Evolutionary conservation across 495 filamentous ascomycete genomes (phyloP).

Genomic region (Aspergillus ostianus): DNA sequence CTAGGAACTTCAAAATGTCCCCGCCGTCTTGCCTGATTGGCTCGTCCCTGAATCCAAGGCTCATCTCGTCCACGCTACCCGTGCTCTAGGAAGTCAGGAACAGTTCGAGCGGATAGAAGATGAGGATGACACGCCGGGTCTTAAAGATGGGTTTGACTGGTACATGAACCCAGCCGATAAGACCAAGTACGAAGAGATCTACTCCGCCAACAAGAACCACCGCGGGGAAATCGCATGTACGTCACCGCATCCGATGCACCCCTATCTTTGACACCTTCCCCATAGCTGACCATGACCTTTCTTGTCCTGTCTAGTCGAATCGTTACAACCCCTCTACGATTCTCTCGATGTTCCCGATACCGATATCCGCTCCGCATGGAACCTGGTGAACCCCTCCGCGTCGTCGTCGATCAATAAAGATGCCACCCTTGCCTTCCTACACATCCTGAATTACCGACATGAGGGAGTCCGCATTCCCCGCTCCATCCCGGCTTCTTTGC

Average conservation of each 20-base stretch:
- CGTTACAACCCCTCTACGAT: constrained; percentile 81
- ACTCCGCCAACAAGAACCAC: constrained; percentile 79
- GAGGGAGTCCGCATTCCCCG: constrained; percentile 93
- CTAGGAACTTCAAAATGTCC: constrained; percentile 87
- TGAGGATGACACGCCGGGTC: constrained; percentile 74
- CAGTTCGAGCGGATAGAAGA: constrained; percentile 76
- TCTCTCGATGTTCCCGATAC: constrained; percentile 94
- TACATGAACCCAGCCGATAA: constrained; percentile 94
- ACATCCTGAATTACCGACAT: constrained; percentile 91
- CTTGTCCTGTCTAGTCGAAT: constrained; percentile 54
- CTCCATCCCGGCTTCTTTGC: constrained; percentile 84
- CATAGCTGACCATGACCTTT: neutral
- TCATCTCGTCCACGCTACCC: constrained; percentile 86
- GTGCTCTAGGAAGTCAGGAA: constrained; percentile 73
- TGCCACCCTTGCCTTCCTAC: constrained; percentile 87
- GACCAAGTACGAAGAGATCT: constrained; percentile 93
- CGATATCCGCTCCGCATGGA: constrained; percentile 92
- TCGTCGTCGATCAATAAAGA: constrained; percentile 84
- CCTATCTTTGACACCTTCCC: neutral
- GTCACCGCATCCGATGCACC: constrained; percentile 22
- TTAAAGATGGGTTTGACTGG: constrained; percentile 98
- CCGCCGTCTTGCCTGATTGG: constrained; percentile 82
- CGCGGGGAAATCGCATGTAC: constrained; percentile 82
- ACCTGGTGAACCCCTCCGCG: constrained; percentile 88
- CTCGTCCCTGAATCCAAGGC: constrained; percentile 95